A percentile compares a stretch with the other conserved stretches of the same genome.
Conservation (phyloP, 2,329 filamentous ascomycete species). For the Chrysoporthe austroafricana region DNA sequence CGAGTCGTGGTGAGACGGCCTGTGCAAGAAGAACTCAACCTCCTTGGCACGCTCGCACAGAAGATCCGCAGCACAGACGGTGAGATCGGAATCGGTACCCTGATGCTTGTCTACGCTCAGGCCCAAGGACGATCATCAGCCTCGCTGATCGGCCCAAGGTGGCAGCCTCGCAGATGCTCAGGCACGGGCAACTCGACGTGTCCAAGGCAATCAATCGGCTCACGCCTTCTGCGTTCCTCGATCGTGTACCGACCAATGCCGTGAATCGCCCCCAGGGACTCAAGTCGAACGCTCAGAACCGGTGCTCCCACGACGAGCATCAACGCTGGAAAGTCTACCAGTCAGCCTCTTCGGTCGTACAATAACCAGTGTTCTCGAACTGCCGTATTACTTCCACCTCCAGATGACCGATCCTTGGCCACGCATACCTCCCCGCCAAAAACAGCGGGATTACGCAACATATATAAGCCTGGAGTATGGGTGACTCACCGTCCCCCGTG, state of each 20-base stretch:
- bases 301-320: neutral
- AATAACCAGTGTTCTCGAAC: neutral
- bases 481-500: conserved; percentile 1
- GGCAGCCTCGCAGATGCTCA: neutral
- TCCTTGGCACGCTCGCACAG: neutral
- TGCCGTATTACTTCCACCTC: neutral
- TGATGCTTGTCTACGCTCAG: no score
- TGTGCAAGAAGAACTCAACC: neutral
- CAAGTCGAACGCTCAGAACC: neutral
- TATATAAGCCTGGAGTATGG: neutral
- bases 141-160: neutral
- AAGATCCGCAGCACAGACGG: neutral
- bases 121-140: neutral
- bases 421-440: neutral
- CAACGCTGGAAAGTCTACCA: neutral
- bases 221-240: neutral
- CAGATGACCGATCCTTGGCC: no score
- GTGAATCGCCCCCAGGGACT: neutral
- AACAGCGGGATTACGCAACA: neutral
- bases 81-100: no score
- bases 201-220: neutral
- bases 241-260: neutral
- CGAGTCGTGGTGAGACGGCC: no score
- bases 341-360: neutral
- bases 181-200: neutral